Evolutionary conservation across 305 asterid species (phyloP).

Genomic region (Coffea humblotiana): DNA sequence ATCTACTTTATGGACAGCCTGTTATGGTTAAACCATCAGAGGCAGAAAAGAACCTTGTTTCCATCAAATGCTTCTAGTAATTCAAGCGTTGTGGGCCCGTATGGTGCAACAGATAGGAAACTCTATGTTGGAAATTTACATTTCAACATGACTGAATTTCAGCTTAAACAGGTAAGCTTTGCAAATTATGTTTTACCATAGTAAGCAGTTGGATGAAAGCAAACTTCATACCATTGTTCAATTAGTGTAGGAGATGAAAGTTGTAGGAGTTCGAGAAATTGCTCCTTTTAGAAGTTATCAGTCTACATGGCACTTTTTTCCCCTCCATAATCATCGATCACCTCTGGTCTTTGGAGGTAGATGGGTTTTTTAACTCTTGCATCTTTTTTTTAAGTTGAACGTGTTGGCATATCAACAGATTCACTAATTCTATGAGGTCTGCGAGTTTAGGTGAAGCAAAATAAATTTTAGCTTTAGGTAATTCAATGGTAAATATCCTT

Average conservation of each 20-base stretch:
- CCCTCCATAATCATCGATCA: background rate
- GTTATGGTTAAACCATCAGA: constrained; percentile 98
- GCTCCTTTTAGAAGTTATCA: background rate
- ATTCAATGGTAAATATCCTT: background rate
- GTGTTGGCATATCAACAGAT: background rate
- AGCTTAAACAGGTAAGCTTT: constrained; percentile 77
- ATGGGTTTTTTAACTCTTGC: background rate
- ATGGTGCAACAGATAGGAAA: constrained; percentile 88
- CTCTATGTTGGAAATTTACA: constrained; percentile 93
- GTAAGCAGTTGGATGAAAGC: background rate
- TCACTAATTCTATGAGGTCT: background rate
- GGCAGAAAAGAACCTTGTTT: constrained; percentile 98
- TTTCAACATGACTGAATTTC: constrained; percentile 89
- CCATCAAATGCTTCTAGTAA: constrained; percentile 74
- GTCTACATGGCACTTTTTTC: background rate
- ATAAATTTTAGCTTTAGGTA: background rate
- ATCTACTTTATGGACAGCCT: constrained; percentile 90
- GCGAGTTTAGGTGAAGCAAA: background rate
- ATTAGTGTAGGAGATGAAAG: background rate
- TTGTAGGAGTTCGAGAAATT: background rate
- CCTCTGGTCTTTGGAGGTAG: background rate
- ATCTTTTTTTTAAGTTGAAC: background rate
- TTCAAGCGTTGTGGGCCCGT: constrained; percentile 78
- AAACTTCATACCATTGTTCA: background rate
- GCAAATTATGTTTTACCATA: background rate